These are phyloP conservation scores for Macrolepiota fuliginosa DNA, from an alignment of 768 basidiomycete genomes.

Conservation along the genomic window DNA sequence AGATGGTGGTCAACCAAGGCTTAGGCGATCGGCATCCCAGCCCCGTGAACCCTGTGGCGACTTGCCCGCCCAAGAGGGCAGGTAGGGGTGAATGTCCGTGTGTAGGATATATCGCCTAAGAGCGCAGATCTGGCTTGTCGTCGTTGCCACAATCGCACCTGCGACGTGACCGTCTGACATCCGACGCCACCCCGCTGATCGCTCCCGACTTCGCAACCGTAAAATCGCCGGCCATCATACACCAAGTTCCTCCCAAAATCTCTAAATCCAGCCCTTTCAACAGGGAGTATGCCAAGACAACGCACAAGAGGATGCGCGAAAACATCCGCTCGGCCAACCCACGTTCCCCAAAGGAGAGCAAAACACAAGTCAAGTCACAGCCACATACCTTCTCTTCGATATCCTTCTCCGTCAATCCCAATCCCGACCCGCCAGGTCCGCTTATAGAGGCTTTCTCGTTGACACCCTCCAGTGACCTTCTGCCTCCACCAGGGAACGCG, in stretches of 20 bases:
- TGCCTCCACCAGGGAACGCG: conserved; percentile 25
- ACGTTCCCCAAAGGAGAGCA: background rate
- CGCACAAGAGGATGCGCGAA: background rate
- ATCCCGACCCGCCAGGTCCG: conserved; percentile 33
- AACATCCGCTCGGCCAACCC: background rate
- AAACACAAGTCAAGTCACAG: background rate
- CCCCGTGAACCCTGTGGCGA: background rate
- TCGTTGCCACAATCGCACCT: background rate
- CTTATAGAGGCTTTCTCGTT: conserved; percentile 25
- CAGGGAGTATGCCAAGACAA: background rate
- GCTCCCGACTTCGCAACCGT: background rate
- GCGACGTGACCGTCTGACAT: background rate
- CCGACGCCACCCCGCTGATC: background rate
- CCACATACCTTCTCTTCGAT: conserved; percentile 68
- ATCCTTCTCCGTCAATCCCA: conserved; percentile 62
- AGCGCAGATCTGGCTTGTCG: background rate
- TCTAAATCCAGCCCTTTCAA: background rate
- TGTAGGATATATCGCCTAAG: no score
- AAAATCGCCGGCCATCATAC: background rate
- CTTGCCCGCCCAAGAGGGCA: no score
- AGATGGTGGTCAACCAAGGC: background rate
- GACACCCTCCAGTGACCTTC: conserved; percentile 28
- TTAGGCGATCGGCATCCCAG: background rate
- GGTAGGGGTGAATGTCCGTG: no score
- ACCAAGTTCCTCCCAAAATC: background rate